phyloP scores from a whole-genome alignment of 2,329 filamentous ascomycete species.

The Onygena corvina region DNA sequence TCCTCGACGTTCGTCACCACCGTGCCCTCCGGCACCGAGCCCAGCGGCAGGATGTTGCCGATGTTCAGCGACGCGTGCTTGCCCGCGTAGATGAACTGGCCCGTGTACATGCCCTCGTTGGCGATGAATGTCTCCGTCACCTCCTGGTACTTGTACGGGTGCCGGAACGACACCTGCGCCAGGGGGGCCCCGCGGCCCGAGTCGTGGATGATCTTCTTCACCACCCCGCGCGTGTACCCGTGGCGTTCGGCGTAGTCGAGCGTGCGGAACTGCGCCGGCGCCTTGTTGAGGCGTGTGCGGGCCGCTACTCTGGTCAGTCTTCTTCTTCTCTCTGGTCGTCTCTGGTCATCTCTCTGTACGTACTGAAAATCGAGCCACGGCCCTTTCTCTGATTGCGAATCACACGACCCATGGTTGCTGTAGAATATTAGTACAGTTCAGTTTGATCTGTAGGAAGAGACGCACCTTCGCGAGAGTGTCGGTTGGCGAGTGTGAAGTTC shows the following conservation, averaged over 20 bases:
- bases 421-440: conserved; percentile 10
- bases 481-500: conserved; percentile 25
- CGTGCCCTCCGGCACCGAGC: conserved; percentile 95
- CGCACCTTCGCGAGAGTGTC: conserved; percentile 36
- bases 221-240: conserved; percentile 93
- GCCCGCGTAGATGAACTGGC: conserved; percentile 99
- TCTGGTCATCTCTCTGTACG: conserved; percentile 25
- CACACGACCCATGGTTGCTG: conserved; percentile 52
- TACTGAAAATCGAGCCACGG: conserved; percentile 66
- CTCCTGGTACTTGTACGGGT: conserved; percentile 97
- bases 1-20: conserved; percentile 99
- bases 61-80: conserved; percentile 96
- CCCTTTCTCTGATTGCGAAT: conserved; percentile 69
- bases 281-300: conserved; percentile 88
- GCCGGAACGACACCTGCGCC: conserved; percentile 91
- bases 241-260: conserved; percentile 95
- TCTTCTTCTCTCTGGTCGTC: conserved; percentile 6
- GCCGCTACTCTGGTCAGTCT: conserved; percentile 42
- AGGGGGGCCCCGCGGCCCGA: conserved; percentile 95
- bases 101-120: conserved; percentile 99
- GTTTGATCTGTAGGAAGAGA: conserved; percentile 8
- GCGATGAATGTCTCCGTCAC: conserved; percentile 99
- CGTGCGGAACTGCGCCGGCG: conserved; percentile 85
- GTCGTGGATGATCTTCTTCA: conserved; percentile 99
- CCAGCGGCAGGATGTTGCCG: conserved; percentile 92